phyloP scores from a whole-genome alignment of 2,329 filamentous ascomycete genomes.

The Zymoseptoria passerinii region DNA sequence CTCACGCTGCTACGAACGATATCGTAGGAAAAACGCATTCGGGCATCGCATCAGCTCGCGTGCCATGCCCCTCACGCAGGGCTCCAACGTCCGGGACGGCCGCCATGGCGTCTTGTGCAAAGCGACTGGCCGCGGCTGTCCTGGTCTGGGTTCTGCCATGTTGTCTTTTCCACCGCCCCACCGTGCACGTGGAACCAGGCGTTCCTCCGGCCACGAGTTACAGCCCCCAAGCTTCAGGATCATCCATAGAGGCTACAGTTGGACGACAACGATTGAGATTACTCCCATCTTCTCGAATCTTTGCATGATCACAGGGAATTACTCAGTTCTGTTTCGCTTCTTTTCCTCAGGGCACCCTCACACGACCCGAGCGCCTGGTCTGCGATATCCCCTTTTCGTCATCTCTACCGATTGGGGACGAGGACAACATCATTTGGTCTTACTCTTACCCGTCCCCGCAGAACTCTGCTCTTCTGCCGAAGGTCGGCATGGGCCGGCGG shows the following conservation, averaged over 20 bases:
- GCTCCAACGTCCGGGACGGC: not conserved
- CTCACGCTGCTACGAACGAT: not conserved
- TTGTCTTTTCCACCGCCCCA: not conserved
- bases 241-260: no score
- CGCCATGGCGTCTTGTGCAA: not conserved
- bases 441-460: not conserved
- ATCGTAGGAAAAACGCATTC: not conserved
- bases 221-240: no score
- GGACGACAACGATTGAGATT: no score
- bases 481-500: no score
- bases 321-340: no score
- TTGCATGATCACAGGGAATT: no score
- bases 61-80: not conserved
- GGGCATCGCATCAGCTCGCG: not conserved
- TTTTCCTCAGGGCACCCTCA: not conserved
- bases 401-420: not conserved
- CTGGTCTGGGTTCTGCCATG: not conserved
- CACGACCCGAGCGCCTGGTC: not conserved
- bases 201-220: not conserved
- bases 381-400: not conserved
- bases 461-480: not conserved
- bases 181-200: not conserved
- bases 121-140: not conserved
- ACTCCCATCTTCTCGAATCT: no score
- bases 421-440: not conserved